A percentile compares a stretch with the other conserved stretches of the same genome.
These are phyloP conservation scores for Fraxinus velutina DNA, from an alignment of 305 asterid genomes.

Conservation along the genomic window DNA sequence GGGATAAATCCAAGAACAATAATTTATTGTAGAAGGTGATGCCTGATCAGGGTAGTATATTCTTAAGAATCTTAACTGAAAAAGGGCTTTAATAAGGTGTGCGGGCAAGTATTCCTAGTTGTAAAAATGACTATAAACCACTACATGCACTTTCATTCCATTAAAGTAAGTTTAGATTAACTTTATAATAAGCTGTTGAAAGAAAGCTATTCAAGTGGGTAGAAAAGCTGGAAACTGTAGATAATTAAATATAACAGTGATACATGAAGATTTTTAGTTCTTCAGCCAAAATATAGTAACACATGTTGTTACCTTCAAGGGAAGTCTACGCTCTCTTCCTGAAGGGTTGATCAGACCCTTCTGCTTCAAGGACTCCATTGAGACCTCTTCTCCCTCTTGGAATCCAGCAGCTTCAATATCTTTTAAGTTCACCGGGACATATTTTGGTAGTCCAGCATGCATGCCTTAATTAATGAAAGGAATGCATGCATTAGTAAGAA, in stretches of 20 bases:
- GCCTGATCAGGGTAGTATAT: background rate
- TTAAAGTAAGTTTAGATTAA: background rate
- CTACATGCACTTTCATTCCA: background rate
- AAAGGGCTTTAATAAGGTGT: background rate
- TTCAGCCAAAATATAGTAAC: background rate
- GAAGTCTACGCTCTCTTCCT: slow-evolving; percentile 87
- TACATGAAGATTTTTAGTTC: background rate
- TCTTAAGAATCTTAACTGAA: background rate
- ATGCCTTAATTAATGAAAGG: slow-evolving; percentile 49
- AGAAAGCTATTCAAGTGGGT: background rate
- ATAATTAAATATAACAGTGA: background rate
- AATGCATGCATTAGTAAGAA: background rate
- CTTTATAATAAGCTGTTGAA: background rate
- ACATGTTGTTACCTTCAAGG: slow-evolving; percentile 59
- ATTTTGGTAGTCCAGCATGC: slow-evolving; percentile 87
- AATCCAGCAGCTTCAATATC: slow-evolving; percentile 78
- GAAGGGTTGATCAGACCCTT: slow-evolving; percentile 89
- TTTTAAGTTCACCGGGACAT: slow-evolving; percentile 77
- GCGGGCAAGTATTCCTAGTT: background rate
- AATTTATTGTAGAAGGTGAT: background rate
- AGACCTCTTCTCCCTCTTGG: slow-evolving; percentile 77
- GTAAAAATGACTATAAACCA: background rate
- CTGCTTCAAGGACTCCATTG: slow-evolving; percentile 78
- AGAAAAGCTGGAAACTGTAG: background rate
- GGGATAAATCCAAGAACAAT: background rate